Evolutionary conservation across 208 protist species (phyloP).

Genomic region (Trypanosomatidae sp.): DNA sequence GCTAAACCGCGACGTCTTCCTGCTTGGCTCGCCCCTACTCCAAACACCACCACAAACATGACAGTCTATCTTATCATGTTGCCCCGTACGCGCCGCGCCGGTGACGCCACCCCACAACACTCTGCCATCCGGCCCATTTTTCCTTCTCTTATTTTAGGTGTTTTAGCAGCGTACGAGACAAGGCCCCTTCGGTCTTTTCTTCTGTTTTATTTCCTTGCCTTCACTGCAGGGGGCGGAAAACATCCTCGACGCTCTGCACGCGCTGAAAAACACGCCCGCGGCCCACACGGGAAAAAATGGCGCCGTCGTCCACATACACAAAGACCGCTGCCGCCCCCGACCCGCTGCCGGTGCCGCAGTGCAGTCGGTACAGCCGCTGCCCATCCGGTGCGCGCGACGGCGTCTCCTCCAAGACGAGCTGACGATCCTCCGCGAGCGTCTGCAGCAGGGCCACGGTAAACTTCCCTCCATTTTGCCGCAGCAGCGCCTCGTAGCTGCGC

Average conservation of each 20-base stretch:
- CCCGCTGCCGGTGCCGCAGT: constrained; percentile 26
- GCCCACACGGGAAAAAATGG: constrained; percentile 55
- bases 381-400: constrained; percentile 54
- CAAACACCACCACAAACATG: too few relatives aligned
- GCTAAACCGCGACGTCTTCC: too few relatives aligned
- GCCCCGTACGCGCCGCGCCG: too few relatives aligned
- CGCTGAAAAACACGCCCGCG: constrained; percentile 42
- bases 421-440: constrained; percentile 68
- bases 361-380: constrained; percentile 69
- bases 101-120: too few relatives aligned
- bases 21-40: too few relatives aligned
- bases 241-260: constrained; percentile 69
- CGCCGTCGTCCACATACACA: constrained; percentile 74
- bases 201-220: too few relatives aligned
- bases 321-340: constrained; percentile 34
- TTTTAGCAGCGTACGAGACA: too few relatives aligned
- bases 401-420: constrained; percentile 67
- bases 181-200: too few relatives aligned
- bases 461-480: constrained; percentile 67
- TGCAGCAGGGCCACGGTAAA: constrained; percentile 62
- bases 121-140: too few relatives aligned
- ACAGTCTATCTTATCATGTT: too few relatives aligned
- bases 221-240: constrained; percentile 47
- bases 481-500: constrained; percentile 59
- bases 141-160: too few relatives aligned